Evolutionary conservation across 2,329 filamentous ascomycete species (phyloP).

Genomic region (Venturiaceae sp.): DNA sequence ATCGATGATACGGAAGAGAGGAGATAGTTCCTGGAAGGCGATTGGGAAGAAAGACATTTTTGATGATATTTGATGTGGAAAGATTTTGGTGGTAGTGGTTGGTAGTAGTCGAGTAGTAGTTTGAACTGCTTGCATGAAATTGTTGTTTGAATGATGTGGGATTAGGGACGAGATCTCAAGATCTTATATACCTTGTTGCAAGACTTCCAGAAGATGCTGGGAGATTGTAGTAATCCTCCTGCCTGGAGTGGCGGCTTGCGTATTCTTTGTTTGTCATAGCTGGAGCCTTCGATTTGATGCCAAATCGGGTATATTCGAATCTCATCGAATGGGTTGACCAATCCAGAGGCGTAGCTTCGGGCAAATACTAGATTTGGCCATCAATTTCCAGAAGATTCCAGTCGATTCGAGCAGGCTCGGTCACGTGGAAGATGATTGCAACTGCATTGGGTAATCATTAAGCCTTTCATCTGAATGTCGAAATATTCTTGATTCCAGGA

Average conservation of each 20-base stretch:
- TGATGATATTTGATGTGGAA: slow-evolving; percentile 11
- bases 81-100: slow-evolving; percentile 20
- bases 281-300: neutral
- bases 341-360: neutral
- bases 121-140: slow-evolving; percentile 27
- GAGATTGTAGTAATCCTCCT: slow-evolving; percentile 2
- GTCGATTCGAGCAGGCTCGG: neutral
- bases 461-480: neutral
- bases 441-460: neutral
- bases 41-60: slow-evolving; percentile 31
- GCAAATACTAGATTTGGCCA: neutral
- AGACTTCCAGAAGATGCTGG: slow-evolving; percentile 18
- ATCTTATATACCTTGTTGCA: slow-evolving; percentile 19
- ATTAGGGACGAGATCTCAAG: neutral
- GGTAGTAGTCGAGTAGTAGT: slow-evolving; percentile 20
- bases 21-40: slow-evolving; percentile 29
- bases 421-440: neutral
- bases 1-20: slow-evolving; percentile 38
- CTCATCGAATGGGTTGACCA: neutral
- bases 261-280: neutral
- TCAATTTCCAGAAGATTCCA: neutral
- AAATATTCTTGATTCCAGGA: slow-evolving; percentile 47
- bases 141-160: slow-evolving; percentile 7
- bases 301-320: neutral
- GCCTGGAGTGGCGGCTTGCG: neutral